Base-by-base conservation (phyloP, 179 eudicot species). In the Heliamphora pulchella region DNA sequence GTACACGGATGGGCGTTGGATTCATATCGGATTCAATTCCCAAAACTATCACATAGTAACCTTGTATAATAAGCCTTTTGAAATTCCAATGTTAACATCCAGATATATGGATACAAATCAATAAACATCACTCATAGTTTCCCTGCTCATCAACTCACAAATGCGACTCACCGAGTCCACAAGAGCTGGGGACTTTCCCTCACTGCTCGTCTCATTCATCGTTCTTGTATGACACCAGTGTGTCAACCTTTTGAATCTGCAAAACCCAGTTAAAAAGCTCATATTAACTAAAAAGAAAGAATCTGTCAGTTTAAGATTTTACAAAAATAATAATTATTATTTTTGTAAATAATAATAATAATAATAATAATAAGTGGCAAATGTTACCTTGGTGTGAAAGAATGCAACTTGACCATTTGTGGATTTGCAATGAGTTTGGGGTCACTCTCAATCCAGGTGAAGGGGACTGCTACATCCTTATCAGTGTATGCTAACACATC, bases 201-300 rank as follows among this genome's bases (percentile, higher is more conserved):
- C 80, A 84, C 78, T 84, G 72, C 81, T 92, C 92, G 57, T 94
- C 97, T 89, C 86, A 88, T 50, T 93, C 98, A 15, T 92, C 94
- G 31, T 89, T 89, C 86, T 93, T 94, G 92, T 94, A 93, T 1
- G 97, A 93, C 31, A 94, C 98, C 68, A 94, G 78, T 50, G 98
- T 94, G 87, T 91, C 90, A 57, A 94, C 91, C 89, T 94, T 94
- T 87, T 94, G 98, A 84, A 94, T 94, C 97, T 93, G 92, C 91
- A 86, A 31, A 31, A 31, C 31, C 31, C 31, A 31, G 31, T 31
- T 31, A 31, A 31, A 31, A 31, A 31, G 31, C 31, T 31, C 31
- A 31, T 31, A 31, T 31, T 31, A 31, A 31, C 31, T 31, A 31
- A 31, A 31, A 31, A 31, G 31, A n/a, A n/a, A n/a, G n/a, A n/a